Evolutionary conservation across 176 grass and related monocot genomes (phyloP), one percentile per base, ranked within the genome.

Genomic region (Microstegium vimineum): DNA sequence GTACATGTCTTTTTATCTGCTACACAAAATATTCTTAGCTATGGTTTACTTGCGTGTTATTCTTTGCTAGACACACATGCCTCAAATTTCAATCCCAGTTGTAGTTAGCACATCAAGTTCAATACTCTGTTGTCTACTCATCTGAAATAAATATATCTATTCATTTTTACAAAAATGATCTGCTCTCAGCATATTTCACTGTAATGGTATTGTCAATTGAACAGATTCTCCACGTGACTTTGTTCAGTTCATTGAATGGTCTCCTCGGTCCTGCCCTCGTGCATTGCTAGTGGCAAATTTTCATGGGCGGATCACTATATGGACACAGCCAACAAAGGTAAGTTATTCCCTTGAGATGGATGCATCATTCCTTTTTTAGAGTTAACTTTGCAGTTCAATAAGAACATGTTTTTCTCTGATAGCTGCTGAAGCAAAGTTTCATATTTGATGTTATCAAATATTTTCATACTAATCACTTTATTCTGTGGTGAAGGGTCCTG

Each of bases 211-310:
- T 79, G 43, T 81, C 71, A 74, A 76, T 93, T 87, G 80, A 77
- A 80, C 93, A 99, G 96, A 99, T 93, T 99, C 96, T 88, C 96
- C 96, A 47, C 85, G 96, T 20, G 96, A 99, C 84, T 99, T 92
- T 90, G 96, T 99, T 66, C 96, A 95, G 74, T 95, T 95, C 87
- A 93, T 95, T 85, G 96, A 99, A 84, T 99, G 96, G 96, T 95
- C 96, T 74, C 96, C 96, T 85, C 76, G 87, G 30, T 95, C 93
- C 54, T 99, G 91, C 57, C 91, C 89, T 87, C 91, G 91, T 83
- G 91, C 96, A 85, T 78, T 99, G 66, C 60, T 99, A 80, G 96
- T 99, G 74, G 96, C 91, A 78, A 99, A 95, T 92, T 99, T 95
- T 82, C 96, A 95, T 86, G 96, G 96, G 45, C 80, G 93, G 79